Evolutionary conservation across 805 yeast genomes (phyloP).

Genomic region (Metschnikowia borealis): DNA sequence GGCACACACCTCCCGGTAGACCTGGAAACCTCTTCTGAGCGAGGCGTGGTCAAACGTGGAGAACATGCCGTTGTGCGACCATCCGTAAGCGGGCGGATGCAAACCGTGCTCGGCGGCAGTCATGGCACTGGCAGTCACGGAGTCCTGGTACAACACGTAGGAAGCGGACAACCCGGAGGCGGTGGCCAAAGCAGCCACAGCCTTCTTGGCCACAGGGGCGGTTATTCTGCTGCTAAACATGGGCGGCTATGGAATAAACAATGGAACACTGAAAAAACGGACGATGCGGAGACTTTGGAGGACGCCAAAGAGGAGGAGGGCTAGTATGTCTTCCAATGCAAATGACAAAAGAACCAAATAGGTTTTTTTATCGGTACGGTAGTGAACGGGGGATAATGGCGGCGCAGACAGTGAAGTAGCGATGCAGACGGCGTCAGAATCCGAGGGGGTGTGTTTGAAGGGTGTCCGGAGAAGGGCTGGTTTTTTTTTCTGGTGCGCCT

Average conservation of each 20-base stretch:
- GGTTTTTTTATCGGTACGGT: background rate
- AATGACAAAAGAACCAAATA: slow-evolving; percentile 3
- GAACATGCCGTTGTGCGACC: slow-evolving; percentile 94
- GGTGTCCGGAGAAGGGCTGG: slow-evolving; percentile 5
- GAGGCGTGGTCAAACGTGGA: slow-evolving; percentile 91
- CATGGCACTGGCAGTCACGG: slow-evolving; percentile 89
- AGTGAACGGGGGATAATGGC: slow-evolving; percentile 2
- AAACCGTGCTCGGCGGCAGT: slow-evolving; percentile 99
- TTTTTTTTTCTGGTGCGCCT: slow-evolving; percentile 6
- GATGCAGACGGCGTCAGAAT: slow-evolving; percentile 1
- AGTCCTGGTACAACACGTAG: slow-evolving; percentile 75
- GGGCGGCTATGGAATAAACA: background rate
- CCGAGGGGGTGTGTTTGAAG: background rate
- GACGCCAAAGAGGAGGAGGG: no score
- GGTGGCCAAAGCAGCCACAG: slow-evolving; percentile 62
- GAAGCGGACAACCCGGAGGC: slow-evolving; percentile 78
- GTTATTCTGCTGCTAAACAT: slow-evolving; percentile 19
- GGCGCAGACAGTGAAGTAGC: slow-evolving; percentile 4
- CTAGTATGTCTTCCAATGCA: background rate
- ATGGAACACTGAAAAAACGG: no score
- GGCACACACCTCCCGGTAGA: slow-evolving; percentile 97
- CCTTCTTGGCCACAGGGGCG: slow-evolving; percentile 38
- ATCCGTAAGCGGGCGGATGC: slow-evolving; percentile 87
- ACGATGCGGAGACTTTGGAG: no score
- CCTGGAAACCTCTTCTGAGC: slow-evolving; percentile 98